These are phyloP conservation scores for Haematococcus sp. DNA, from an alignment of 139 green algal genomes.

Conservation along the genomic window DNA sequence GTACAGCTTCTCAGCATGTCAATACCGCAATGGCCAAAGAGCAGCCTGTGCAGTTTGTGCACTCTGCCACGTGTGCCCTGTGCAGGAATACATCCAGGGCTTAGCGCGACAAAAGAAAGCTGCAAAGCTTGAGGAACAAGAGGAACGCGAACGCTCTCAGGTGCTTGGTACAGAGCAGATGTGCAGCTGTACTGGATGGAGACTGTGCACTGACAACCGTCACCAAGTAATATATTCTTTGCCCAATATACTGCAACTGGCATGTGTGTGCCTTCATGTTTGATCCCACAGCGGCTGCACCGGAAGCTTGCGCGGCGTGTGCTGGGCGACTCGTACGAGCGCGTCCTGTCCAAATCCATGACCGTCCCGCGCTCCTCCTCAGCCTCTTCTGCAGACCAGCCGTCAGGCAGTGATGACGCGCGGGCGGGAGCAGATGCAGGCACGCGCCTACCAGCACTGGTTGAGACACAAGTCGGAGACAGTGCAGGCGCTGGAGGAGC, in stretches of 20 bases:
- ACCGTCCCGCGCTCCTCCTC: not conserved
- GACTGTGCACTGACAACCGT: not conserved
- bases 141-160: slow-evolving; percentile 12
- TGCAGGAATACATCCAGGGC: slow-evolving; percentile 9
- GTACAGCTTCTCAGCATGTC: too few species aligned
- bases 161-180: too few species aligned
- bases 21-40: too few species aligned
- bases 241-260: not conserved
- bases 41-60: not conserved
- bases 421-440: too few species aligned
- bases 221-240: not conserved
- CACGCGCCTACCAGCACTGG: too few species aligned
- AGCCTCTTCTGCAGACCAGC: not conserved
- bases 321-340: slow-evolving; percentile 7
- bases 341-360: not conserved
- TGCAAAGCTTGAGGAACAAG: not conserved
- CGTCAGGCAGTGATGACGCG: too few species aligned
- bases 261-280: not conserved
- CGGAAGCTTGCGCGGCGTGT: slow-evolving; percentile 10
- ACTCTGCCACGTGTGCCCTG: not conserved
- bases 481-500: too few species aligned
- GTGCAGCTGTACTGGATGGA: not conserved
- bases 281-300: slow-evolving; percentile 15
- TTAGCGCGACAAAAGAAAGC: slow-evolving; percentile 9
- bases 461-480: too few species aligned